Evolutionary conservation across 208 protist species (phyloP).

Genomic region (Leishmania lainsoni): DNA sequence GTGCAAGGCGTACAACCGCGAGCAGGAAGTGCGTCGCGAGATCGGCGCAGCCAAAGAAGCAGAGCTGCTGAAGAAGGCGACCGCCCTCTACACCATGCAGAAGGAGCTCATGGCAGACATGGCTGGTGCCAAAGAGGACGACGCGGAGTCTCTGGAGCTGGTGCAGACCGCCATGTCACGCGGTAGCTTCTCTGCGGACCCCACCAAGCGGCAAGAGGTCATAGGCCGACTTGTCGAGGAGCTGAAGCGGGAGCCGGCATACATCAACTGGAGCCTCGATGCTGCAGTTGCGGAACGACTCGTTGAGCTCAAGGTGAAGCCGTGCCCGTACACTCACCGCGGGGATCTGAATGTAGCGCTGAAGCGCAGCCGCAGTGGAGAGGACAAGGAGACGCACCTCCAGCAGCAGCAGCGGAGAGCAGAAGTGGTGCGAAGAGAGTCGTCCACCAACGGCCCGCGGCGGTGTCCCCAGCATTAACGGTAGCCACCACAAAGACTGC

Average conservation of each 20-base stretch:
- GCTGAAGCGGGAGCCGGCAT: conserved; percentile 73
- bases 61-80: conserved; percentile 69
- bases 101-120: conserved; percentile 48
- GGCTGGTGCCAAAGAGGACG: conserved; percentile 9
- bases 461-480: not conserved
- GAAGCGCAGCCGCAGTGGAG: conserved; percentile 31
- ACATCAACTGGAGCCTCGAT: conserved; percentile 81
- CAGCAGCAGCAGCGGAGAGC: conserved; percentile 16
- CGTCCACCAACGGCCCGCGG: not conserved
- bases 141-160: conserved; percentile 14
- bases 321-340: conserved; percentile 62
- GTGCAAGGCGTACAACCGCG: conserved; percentile 48
- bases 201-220: conserved; percentile 26
- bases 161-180: conserved; percentile 4
- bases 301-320: conserved; percentile 40
- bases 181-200: conserved; percentile 27
- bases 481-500: not conserved
- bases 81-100: conserved; percentile 58
- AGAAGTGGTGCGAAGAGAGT: conserved; percentile 9
- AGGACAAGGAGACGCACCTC: conserved; percentile 10
- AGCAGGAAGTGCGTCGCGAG: conserved; percentile 41
- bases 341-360: conserved; percentile 35
- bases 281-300: conserved; percentile 63
- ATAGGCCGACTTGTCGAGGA: conserved; percentile 52
- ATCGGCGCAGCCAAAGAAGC: conserved; percentile 59